Conservation (phyloP, 208 protist genomes). For the Naegleria gruberi region DNA sequence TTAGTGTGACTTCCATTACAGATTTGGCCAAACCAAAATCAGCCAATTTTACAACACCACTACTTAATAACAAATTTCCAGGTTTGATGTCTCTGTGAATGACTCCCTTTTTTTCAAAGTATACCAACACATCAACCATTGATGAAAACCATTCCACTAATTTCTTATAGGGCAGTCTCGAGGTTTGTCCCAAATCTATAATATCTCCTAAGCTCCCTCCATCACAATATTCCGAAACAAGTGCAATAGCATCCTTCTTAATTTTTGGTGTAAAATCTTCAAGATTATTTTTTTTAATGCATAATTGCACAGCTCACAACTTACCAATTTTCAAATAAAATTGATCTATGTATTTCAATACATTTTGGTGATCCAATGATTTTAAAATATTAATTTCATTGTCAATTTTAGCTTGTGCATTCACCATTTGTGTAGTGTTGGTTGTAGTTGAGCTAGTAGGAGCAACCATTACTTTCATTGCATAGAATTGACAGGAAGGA, state of each 20-base stretch:
- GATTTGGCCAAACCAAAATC: conserved; percentile 30
- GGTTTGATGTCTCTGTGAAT: conserved; percentile 64
- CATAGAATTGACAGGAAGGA: not conserved
- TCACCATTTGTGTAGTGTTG: too few species aligned
- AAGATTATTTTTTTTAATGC: not conserved
- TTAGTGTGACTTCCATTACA: not conserved
- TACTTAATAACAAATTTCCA: conserved; percentile 65
- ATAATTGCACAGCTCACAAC: not conserved
- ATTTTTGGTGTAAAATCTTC: not conserved
- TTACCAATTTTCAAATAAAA: not conserved
- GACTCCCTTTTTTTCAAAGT: not conserved
- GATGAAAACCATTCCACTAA: not conserved
- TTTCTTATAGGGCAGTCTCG: not conserved
- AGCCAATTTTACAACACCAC: conserved; percentile 50
- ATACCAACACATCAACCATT: not conserved
- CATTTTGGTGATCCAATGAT: not conserved
- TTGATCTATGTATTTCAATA: not conserved
- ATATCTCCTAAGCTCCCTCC: conserved; percentile 11
- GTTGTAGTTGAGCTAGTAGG: not conserved
- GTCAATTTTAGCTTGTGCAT: not conserved
- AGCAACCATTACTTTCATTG: not conserved
- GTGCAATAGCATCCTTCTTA: conserved; percentile 1
- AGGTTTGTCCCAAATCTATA: not conserved
- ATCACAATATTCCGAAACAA: conserved; percentile 3
- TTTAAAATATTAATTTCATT: not conserved